Percentiles rank a stretch among this genome's conserved stretches.
These are phyloP conservation scores for Aspergillus brunneoviolaceus DNA, from an alignment of 2,329 filamentous ascomycete genomes.

Conservation along the genomic window DNA sequence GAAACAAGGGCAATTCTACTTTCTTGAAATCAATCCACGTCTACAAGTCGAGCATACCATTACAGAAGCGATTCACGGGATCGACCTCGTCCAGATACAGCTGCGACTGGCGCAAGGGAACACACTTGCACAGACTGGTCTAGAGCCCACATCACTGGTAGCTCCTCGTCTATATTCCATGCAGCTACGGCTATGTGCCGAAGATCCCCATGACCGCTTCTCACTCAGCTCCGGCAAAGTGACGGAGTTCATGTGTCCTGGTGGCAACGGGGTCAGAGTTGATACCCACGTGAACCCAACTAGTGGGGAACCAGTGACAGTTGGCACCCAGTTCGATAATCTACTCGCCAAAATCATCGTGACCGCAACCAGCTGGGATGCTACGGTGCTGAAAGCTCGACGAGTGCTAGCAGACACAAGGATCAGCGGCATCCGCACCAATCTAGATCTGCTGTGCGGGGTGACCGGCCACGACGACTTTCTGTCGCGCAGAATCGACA, in stretches of 20 bases:
- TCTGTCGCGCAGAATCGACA: slow-evolving; percentile 49
- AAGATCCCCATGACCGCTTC: slow-evolving; percentile 55
- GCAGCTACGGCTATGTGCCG: slow-evolving; percentile 59
- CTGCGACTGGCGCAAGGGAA: slow-evolving; percentile 55
- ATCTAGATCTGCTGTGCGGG: slow-evolving; percentile 54
- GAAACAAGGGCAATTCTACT: slow-evolving; percentile 52
- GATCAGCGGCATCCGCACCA: slow-evolving; percentile 60
- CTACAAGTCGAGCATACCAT: slow-evolving; percentile 64
- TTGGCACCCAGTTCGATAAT: slow-evolving; percentile 59
- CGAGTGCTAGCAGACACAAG: slow-evolving; percentile 56
- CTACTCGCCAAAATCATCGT: slow-evolving; percentile 61
- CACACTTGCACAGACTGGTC: slow-evolving; percentile 38
- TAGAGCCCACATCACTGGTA: slow-evolving; percentile 23
- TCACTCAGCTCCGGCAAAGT: slow-evolving; percentile 62
- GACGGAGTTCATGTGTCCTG: slow-evolving; percentile 53
- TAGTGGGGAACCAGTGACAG: slow-evolving; percentile 38
- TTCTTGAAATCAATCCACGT: slow-evolving; percentile 61
- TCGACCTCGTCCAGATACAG: slow-evolving; percentile 58
- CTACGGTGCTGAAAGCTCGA: slow-evolving; percentile 53
- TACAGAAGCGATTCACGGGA: slow-evolving; percentile 55
- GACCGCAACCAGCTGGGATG: slow-evolving; percentile 55
- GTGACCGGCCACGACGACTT: slow-evolving; percentile 56
- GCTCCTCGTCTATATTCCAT: slow-evolving; percentile 40
- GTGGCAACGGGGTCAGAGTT: slow-evolving; percentile 58
- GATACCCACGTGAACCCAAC: slow-evolving; percentile 55